These are phyloP conservation scores for Larix kaempferi DNA, from an alignment of 75 land plant genomes.

Conservation along the genomic window DNA sequence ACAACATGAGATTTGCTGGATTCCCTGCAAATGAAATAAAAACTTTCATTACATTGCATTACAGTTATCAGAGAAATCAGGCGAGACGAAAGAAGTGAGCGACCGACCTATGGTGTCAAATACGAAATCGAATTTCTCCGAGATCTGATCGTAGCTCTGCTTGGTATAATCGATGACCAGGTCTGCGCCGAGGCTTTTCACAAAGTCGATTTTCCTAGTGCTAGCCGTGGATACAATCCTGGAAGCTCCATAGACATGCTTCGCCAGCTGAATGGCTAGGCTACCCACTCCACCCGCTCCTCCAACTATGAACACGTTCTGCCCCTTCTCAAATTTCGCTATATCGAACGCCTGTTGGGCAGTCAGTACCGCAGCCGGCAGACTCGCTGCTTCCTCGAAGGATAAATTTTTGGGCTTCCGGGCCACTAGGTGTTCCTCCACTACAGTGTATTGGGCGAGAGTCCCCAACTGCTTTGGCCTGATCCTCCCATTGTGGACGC, in stretches of 20 bases:
- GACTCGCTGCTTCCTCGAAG: slow-evolving; percentile 30
- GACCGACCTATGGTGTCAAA: slow-evolving; percentile 47
- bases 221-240: slow-evolving; percentile 42
- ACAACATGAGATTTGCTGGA: slow-evolving; percentile 34
- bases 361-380: slow-evolving; percentile 28
- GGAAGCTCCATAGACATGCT: slow-evolving; percentile 43
- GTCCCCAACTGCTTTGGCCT: slow-evolving; percentile 20
- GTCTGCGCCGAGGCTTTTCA: slow-evolving; percentile 52
- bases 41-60: not conserved
- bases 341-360: slow-evolving; percentile 29
- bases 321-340: slow-evolving; percentile 17
- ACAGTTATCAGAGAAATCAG: no score
- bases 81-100: not conserved
- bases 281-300: slow-evolving; percentile 55
- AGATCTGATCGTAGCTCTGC: slow-evolving; percentile 28
- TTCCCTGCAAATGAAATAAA: slow-evolving; percentile 29
- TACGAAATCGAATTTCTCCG: slow-evolving; percentile 53
- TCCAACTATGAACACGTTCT: slow-evolving; percentile 31
- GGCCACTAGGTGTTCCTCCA: slow-evolving; percentile 26
- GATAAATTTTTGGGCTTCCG: slow-evolving; percentile 20
- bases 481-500: slow-evolving; percentile 22
- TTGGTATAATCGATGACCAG: slow-evolving; percentile 49
- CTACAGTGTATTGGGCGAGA: slow-evolving; percentile 26
- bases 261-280: slow-evolving; percentile 52
- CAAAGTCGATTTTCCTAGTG: slow-evolving; percentile 42